Base-by-base conservation (phyloP, 257 asterid genomes). In the Craterostigma plantagineum region DNA sequence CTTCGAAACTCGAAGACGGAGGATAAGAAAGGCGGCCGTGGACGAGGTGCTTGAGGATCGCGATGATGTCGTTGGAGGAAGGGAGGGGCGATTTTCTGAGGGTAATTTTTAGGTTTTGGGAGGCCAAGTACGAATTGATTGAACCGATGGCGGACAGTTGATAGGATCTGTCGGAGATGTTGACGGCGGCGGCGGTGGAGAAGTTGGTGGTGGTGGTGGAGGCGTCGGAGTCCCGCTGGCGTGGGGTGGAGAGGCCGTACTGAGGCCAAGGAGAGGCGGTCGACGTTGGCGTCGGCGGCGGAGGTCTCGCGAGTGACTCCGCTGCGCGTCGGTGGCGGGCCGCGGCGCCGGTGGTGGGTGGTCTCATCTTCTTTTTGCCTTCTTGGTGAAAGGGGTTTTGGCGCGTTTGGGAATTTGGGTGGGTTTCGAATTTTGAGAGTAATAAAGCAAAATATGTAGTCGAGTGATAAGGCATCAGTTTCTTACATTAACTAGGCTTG, bases 161-260 rank as follows among this genome's bases (percentile, higher is more conserved):
- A 56, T 68, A 69, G 11, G 93, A 63, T 10, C 75, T 70, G 51
- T 81, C 91, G 51, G 91, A 53, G 15, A 61, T 46, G 17, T 67
- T 64, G n/a, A 74, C 65, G 36, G 57, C 10, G 42, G 47, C 67
- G 39, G 61, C 33, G 51, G 86, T 63, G 8, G 85, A 34, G 38
- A 81, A 82, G 46, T 73, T 79, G 9, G 48, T 14, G 18, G 93
- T 68, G 53, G 90, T 67, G 48, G 42, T 45, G 43, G 92, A 73
- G 48, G 91, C 97, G 61, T 86, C 95, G 17, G 95, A 86, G 35
- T 78, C 93, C 37, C 95, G 87, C 38, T 66, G 53, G 48, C 41
- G 58, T 2, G 80, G 80, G 33, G 82, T 60, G 16, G 80, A 50
- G 11, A 64, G 40, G 30, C 30, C 30, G 30, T 23, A 23, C 52